Evolutionary conservation across 164 flowering plant species (phyloP).

Genomic region (Sedum album): DNA sequence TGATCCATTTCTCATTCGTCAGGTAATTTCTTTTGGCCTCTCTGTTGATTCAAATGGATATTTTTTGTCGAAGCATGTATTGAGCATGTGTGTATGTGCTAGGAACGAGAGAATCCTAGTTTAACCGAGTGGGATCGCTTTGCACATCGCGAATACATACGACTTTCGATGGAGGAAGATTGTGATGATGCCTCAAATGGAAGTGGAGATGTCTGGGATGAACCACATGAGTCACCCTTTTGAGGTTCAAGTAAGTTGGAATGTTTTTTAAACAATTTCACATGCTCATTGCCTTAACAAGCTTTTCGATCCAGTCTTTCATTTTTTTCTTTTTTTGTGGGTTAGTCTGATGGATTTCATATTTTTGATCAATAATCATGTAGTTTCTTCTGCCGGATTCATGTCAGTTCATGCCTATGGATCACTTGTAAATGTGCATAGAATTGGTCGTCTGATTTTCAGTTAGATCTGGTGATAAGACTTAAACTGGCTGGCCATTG

Average conservation of each 20-base stretch:
- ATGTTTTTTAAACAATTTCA: background rate
- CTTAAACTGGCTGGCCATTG: background rate
- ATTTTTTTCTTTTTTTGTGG: background rate
- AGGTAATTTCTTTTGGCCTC: conserved; percentile 35
- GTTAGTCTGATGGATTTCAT: background rate
- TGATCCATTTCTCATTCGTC: too few species aligned
- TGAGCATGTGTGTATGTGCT: conserved; percentile 94
- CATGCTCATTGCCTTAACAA: background rate
- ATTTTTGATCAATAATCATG: background rate
- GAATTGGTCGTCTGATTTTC: conserved; percentile 5
- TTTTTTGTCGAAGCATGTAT: conserved; percentile 62
- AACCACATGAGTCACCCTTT: too few species aligned
- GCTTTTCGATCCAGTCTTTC: background rate
- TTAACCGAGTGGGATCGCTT: too few species aligned
- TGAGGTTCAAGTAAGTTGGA: conserved; percentile 15
- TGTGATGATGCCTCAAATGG: too few species aligned
- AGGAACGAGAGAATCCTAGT: too few species aligned
- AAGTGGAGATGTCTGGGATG: too few species aligned
- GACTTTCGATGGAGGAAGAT: conserved; percentile 99
- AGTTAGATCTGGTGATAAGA: conserved; percentile 4
- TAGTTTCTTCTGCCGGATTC: background rate
- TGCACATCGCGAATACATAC: conserved; percentile 90
- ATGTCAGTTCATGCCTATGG: background rate
- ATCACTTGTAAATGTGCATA: conserved; percentile 1
- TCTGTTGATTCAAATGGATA: background rate